A percentile compares a stretch with the other conserved stretches of the same genome.
Evolutionary conservation across 2,329 filamentous ascomycete species (phyloP).

Genomic region (Teratosphaeria pseudoeucalypti): DNA sequence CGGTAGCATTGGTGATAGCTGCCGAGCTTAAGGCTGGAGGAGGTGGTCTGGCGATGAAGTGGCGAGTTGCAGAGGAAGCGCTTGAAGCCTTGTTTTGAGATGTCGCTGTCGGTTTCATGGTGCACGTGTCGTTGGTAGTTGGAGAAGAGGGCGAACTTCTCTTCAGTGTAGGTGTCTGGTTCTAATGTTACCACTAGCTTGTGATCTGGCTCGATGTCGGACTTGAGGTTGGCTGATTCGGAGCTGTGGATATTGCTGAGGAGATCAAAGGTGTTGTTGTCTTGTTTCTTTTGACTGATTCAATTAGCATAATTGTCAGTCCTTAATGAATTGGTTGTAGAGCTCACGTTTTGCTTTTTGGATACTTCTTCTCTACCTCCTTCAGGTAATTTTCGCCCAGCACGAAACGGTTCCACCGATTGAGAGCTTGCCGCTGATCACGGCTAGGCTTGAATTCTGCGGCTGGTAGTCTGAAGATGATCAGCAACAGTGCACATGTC

Average conservation of each 20-base stretch:
- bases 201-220: conserved; percentile 49
- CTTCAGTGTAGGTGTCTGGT: conserved; percentile 57
- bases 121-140: conserved; percentile 70
- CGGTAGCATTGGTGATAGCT: conserved; percentile 77
- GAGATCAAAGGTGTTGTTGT: conserved; percentile 59
- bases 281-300: conserved; percentile 45
- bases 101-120: conserved; percentile 50
- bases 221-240: conserved; percentile 46
- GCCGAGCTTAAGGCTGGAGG: conserved; percentile 46
- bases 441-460: conserved; percentile 53
- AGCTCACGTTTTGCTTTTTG: conserved; percentile 54
- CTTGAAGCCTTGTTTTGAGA: conserved; percentile 52
- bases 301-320: background rate
- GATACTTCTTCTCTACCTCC: conserved; percentile 53
- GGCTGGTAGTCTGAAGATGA: conserved; percentile 49
- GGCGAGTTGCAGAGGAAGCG: conserved; percentile 67
- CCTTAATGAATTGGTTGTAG: background rate
- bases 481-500: background rate
- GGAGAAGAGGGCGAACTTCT: conserved; percentile 62
- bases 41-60: conserved; percentile 36
- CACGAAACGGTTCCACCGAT: conserved; percentile 64
- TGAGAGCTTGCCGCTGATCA: conserved; percentile 65
- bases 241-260: conserved; percentile 58
- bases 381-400: conserved; percentile 58
- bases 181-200: conserved; percentile 61